Evolutionary conservation across 257 asterid genomes (phyloP).

Genomic region (Fraxinus excelsior): DNA sequence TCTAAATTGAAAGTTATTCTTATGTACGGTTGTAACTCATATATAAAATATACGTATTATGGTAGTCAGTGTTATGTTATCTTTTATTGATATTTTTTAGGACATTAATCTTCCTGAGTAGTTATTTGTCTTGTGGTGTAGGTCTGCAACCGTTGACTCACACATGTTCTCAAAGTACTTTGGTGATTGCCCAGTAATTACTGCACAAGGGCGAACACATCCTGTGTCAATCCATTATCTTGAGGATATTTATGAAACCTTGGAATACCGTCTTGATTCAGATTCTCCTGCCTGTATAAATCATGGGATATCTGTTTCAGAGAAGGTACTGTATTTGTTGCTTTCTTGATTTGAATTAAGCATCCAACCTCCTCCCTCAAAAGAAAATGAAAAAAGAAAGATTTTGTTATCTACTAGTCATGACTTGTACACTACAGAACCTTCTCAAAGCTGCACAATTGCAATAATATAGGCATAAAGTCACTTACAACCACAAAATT

Average conservation of each 20-base stretch:
- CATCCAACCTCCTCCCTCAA: background rate
- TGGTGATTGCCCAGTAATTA: slow-evolving; percentile 89
- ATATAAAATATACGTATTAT: slow-evolving; percentile 26
- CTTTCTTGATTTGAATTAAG: background rate
- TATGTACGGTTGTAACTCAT: slow-evolving; percentile 59
- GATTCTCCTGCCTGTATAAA: slow-evolving; percentile 84
- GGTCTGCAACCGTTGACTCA: slow-evolving; percentile 99
- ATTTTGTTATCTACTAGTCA: background rate
- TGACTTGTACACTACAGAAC: background rate
- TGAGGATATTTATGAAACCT: slow-evolving; percentile 81
- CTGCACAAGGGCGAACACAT: slow-evolving; percentile 93
- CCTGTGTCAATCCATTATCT: slow-evolving; percentile 85
- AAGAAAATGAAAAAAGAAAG: background rate
- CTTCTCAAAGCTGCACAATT: background rate
- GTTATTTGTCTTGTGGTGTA: slow-evolving; percentile 38
- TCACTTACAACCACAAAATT: background rate
- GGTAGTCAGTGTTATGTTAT: slow-evolving; percentile 19
- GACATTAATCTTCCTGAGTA: slow-evolving; percentile 24
- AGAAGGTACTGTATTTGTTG: slow-evolving; percentile 54
- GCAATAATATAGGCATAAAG: background rate
- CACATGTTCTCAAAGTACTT: slow-evolving; percentile 84
- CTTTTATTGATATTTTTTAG: slow-evolving; percentile 19
- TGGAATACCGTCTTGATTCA: slow-evolving; percentile 80
- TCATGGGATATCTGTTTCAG: slow-evolving; percentile 47
- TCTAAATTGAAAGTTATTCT: slow-evolving; percentile 85